Conservation (phyloP, 345 rosid species). For the Microthlaspi erraticum region DNA sequence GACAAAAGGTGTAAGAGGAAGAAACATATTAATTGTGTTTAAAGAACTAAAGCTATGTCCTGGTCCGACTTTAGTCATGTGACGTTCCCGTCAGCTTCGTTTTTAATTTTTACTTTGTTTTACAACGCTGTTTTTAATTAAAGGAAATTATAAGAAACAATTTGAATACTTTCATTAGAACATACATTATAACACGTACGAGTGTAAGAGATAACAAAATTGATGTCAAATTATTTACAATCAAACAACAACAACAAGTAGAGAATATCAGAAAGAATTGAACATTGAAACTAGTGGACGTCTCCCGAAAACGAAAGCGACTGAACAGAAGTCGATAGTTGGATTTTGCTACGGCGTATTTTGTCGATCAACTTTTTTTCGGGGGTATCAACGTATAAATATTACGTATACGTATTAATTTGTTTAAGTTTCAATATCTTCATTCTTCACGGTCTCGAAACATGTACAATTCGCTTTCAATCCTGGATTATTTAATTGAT, state of each 20-base stretch:
- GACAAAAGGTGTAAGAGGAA: constrained; percentile 42
- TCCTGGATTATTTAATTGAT: not conserved
- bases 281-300: constrained; percentile 38
- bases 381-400: not conserved
- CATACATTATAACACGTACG: constrained; percentile 7
- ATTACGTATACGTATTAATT: constrained; percentile 30
- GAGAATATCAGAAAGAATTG: constrained; percentile 28
- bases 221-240: not conserved
- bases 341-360: constrained; percentile 27
- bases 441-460: too few relatives aligned
- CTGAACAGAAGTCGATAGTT: constrained; percentile 29
- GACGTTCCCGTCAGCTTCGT: constrained; percentile 41
- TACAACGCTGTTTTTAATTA: constrained; percentile 1
- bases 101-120: not conserved
- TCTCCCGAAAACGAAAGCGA: constrained; percentile 34
- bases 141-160: too few relatives aligned
- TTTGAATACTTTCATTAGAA: too few relatives aligned
- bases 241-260: not conserved
- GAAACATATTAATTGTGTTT: constrained; percentile 41
- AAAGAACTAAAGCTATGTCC: constrained; percentile 40
- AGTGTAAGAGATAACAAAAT: constrained; percentile 23
- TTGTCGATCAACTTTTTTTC: constrained; percentile 18
- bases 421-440: too few relatives aligned
- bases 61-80: constrained; percentile 40
- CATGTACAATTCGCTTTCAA: too few relatives aligned